Percentiles rank a stretch among this genome's conserved stretches.
Conservation (phyloP, 768 basidiomycete genomes). For the Boletus sensibilis region DNA sequence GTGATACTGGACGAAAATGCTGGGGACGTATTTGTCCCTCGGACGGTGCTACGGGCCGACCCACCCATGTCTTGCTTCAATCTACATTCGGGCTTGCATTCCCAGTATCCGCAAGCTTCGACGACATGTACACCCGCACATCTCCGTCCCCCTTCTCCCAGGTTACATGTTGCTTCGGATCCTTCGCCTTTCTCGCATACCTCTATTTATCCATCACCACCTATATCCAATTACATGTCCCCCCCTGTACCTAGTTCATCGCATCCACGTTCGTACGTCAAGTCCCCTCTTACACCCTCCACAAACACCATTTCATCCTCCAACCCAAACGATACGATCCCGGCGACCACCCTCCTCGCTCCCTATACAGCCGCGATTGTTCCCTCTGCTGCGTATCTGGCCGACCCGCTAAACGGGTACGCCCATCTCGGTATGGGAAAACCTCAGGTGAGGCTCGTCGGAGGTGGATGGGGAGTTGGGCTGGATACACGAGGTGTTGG, state of each 20-base stretch:
- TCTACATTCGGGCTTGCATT: constrained; percentile 1
- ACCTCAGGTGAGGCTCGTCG: constrained; percentile 77
- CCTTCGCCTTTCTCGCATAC: constrained; percentile 20
- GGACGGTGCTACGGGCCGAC: constrained; percentile 24
- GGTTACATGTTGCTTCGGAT: constrained; percentile 24
- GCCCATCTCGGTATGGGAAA: constrained; percentile 80
- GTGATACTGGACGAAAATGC: constrained; percentile 33
- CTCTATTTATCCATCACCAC: constrained; percentile 27
- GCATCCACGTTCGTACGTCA: constrained; percentile 16
- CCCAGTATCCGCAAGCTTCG: constrained; percentile 5
- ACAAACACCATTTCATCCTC: constrained; percentile 38
- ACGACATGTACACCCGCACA: constrained; percentile 23
- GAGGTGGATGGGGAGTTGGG: constrained; percentile 72
- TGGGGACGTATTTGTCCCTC: constrained; percentile 18
- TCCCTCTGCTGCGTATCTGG: constrained; percentile 65
- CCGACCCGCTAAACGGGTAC: constrained; percentile 86
- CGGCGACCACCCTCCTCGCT: constrained; percentile 55
- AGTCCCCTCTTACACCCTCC: constrained; percentile 35
- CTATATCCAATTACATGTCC: constrained; percentile 25
- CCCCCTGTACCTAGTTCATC: constrained; percentile 22
- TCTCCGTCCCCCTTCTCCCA: constrained; percentile 31
- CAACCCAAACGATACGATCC: constrained; percentile 56
- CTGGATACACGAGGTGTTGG: constrained; percentile 79
- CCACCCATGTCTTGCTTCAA: constrained; percentile 9
- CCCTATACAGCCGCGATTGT: constrained; percentile 64